Conservation (phyloP, 495 filamentous ascomycete species). For the Penicillium coprophilum region DNA sequence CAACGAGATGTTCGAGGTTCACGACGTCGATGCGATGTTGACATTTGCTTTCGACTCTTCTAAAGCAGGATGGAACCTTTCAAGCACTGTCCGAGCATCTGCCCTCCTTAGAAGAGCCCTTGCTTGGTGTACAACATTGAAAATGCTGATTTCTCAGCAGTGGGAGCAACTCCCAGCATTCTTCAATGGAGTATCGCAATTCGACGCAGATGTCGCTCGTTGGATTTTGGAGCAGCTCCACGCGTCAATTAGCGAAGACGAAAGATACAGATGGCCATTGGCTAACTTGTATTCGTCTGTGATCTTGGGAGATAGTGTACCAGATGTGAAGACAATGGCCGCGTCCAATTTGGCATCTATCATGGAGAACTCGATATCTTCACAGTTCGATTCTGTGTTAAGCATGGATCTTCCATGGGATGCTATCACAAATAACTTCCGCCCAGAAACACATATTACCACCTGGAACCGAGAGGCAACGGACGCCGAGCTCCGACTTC, state of each 20-base stretch:
- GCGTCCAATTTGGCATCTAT: slow-evolving; percentile 38
- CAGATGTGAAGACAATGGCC: slow-evolving; percentile 35
- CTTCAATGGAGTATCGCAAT: slow-evolving; percentile 26
- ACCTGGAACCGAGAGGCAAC: slow-evolving; percentile 44
- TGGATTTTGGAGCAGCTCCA: slow-evolving; percentile 42
- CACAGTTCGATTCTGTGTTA: slow-evolving; percentile 13
- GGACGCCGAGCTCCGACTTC: slow-evolving; percentile 44
- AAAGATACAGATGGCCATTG: slow-evolving; percentile 25
- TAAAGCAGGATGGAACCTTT: slow-evolving; percentile 31
- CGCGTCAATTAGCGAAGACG: slow-evolving; percentile 23
- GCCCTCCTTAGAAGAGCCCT: slow-evolving; percentile 43
- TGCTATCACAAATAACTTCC: slow-evolving; percentile 26
- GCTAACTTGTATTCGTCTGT: slow-evolving; percentile 33
- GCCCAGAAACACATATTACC: slow-evolving; percentile 23
- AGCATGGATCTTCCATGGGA: slow-evolving; percentile 29
- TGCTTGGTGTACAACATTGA: slow-evolving; percentile 37
- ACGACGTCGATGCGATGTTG: slow-evolving; percentile 32
- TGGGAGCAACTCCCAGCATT: slow-evolving; percentile 25
- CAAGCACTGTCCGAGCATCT: slow-evolving; percentile 37
- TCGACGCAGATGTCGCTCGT: slow-evolving; percentile 41
- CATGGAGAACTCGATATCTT: slow-evolving; percentile 30
- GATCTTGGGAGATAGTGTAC: slow-evolving; percentile 28
- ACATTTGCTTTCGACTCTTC: slow-evolving; percentile 33
- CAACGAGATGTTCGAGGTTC: slow-evolving; percentile 27
- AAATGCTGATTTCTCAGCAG: slow-evolving; percentile 22